Base-by-base conservation (phyloP, 1,139 yeast genomes). In the Debaryomyces psychrophilus region DNA sequence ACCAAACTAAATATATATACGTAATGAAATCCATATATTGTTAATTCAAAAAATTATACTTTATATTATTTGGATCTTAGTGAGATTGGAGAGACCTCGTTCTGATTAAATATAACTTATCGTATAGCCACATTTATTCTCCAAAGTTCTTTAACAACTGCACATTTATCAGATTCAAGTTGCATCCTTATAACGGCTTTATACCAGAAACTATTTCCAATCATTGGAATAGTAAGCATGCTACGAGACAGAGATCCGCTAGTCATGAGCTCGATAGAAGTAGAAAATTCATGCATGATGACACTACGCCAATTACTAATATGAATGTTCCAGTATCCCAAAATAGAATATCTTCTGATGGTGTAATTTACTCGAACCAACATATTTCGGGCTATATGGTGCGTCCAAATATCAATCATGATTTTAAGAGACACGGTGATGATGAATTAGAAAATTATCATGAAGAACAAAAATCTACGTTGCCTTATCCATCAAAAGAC, bases 241-340 rank as follows among this genome's bases (percentile, higher is more conserved):
- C 22, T 23, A 44, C 43, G 31, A 57, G 63, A 26, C 56, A 70
- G 26, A 54, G 66, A 31, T 64, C 70, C 2, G 67, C 61, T 20
- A 65, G 67, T 50, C 68, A 68, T 51, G 72, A 67, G 34, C 58
- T 58, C 14, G 64, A 59, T 26, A 52, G 73, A 40, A 64, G 65
- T 20, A 57, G 62, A 26, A 26, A 18, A 18, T 12, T 17, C 8
- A 27, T 17, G 9, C 31, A 51, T 51, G 9, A 65, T 35, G 18
- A 38, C 12, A 17, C 25, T 33, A 15, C 27, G 14, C 17, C 23
- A 29, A 11, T 20, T 37, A 17, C 31, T 9, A 14, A 8, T 15
- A 14, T 20, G 8, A 8, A 6, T 18, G 20, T 23, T 15, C 15
- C 23, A 8, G 20, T 7, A 20, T 18, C 27, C 27, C 42, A 39